A percentile compares a stretch with the other conserved stretches of the same genome.
Evolutionary conservation across 1,139 yeast species (phyloP).

Genomic region (Sugiyamaella castrensis): DNA sequence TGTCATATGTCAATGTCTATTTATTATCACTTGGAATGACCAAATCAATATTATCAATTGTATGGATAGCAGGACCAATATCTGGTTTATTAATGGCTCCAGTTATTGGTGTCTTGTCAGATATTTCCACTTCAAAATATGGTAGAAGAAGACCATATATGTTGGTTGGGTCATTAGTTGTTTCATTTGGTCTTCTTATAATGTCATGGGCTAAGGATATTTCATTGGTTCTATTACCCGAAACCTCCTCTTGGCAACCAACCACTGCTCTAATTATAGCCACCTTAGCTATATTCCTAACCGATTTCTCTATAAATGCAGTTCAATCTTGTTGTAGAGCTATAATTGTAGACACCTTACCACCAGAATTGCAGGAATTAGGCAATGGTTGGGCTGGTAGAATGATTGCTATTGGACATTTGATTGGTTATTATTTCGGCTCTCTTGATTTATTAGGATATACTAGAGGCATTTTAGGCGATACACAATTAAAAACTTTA

Average conservation of each 20-base stretch:
- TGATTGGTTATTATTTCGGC: constrained; percentile 52
- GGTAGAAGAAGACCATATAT: constrained; percentile 59
- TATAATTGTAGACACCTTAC: constrained; percentile 55
- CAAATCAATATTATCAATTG: constrained; percentile 49
- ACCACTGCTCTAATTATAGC: constrained; percentile 44
- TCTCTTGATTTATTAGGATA: constrained; percentile 41
- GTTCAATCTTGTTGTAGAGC: constrained; percentile 63
- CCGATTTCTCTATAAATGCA: constrained; percentile 56
- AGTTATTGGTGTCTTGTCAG: constrained; percentile 54
- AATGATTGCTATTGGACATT: constrained; percentile 58
- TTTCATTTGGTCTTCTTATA: constrained; percentile 43
- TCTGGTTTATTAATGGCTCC: constrained; percentile 62
- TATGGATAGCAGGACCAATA: constrained; percentile 63
- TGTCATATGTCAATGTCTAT: constrained; percentile 40
- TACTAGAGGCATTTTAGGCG: constrained; percentile 42
- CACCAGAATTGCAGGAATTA: constrained; percentile 50
- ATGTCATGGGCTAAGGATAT: constrained; percentile 50
- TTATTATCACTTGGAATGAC: constrained; percentile 53
- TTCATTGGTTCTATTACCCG: constrained; percentile 4
- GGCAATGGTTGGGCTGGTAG: constrained; percentile 77
- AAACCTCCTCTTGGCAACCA: constrained; percentile 11
- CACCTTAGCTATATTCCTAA: constrained; percentile 47
- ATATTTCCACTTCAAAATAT: constrained; percentile 43
- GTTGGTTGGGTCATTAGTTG: constrained; percentile 49
- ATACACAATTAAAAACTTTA: constrained; percentile 51